phyloP scores from a whole-genome alignment of 306 rosid genomes.

The Chamaecrista fasciculata region DNA sequence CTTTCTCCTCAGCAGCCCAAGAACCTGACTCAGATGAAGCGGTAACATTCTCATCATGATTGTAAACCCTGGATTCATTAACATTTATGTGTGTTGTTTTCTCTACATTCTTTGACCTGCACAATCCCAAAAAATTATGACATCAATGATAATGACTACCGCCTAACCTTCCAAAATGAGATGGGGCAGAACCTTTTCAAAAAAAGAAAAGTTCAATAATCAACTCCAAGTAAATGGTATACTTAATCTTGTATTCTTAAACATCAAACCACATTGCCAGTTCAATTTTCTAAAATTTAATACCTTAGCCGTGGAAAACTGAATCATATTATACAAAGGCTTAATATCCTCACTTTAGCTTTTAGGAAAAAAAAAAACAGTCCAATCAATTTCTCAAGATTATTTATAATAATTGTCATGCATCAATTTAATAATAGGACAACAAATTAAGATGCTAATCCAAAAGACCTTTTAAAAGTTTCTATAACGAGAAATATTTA shows the following conservation, averaged over 20 bases:
- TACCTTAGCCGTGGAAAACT: not conserved
- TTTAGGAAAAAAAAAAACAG: not conserved
- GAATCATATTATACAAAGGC: not conserved
- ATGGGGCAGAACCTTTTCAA: not conserved
- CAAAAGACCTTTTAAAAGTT: not conserved
- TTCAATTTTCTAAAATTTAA: not conserved
- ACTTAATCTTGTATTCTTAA: not conserved
- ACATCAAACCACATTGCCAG: not conserved
- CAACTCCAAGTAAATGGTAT: not conserved
- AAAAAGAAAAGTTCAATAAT: conserved; percentile 15
- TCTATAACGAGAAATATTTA: not conserved
- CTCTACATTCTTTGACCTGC: conserved; percentile 50
- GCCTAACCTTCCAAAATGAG: not conserved
- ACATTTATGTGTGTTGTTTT: conserved; percentile 33
- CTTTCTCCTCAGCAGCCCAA: conserved; percentile 59
- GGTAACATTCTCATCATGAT: conserved; percentile 41
- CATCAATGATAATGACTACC: conserved; percentile 19
- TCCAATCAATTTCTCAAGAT: conserved; percentile 1
- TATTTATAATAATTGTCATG: not conserved
- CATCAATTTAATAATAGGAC: conserved; percentile 15
- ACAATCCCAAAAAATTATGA: conserved; percentile 17
- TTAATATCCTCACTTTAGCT: not conserved
- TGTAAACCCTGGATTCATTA: conserved; percentile 40
- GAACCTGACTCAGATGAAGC: conserved; percentile 67
- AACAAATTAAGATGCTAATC: not conserved